Conservation (phyloP, 257 asterid species). For the Nicotiana knightiana region DNA sequence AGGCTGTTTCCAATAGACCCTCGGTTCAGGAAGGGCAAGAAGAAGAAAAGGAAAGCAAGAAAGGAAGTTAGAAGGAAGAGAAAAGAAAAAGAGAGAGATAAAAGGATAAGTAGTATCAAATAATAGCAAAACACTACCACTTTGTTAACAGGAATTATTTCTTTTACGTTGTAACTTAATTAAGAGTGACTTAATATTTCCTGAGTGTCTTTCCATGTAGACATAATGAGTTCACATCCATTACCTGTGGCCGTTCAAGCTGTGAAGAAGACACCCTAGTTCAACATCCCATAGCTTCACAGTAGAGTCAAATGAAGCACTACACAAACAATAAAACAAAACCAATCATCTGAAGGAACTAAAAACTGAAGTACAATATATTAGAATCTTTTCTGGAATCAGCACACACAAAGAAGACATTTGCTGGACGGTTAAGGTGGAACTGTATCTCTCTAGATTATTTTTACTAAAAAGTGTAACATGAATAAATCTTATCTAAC, state of each 20-base stretch:
- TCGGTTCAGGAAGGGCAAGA: too few relatives aligned
- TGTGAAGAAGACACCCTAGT: conserved; percentile 59
- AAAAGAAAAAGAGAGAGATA: too few relatives aligned
- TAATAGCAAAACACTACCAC: neutral
- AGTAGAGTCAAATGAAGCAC: conserved; percentile 95
- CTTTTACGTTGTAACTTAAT: neutral
- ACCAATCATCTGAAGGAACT: neutral
- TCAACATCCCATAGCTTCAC: conserved; percentile 88
- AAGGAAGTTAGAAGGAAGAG: too few relatives aligned
- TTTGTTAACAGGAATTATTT: neutral
- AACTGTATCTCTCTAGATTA: neutral
- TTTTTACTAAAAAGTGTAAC: neutral
- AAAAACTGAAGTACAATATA: neutral
- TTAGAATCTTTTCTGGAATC: neutral
- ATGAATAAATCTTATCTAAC: too few relatives aligned
- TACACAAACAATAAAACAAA: conserved; percentile 18
- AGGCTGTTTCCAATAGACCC: too few relatives aligned
- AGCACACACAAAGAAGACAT: neutral
- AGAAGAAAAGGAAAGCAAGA: too few relatives aligned
- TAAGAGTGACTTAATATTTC: neutral
- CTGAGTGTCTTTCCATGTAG: neutral
- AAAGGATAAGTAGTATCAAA: too few relatives aligned
- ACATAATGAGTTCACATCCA: neutral
- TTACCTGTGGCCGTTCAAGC: conserved; percentile 83
- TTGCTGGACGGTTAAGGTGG: neutral